A percentile compares a stretch with the other conserved stretches of the same genome.
Evolutionary conservation across 768 basidiomycete species (phyloP).

Genomic region (Naganishia onofrii): DNA sequence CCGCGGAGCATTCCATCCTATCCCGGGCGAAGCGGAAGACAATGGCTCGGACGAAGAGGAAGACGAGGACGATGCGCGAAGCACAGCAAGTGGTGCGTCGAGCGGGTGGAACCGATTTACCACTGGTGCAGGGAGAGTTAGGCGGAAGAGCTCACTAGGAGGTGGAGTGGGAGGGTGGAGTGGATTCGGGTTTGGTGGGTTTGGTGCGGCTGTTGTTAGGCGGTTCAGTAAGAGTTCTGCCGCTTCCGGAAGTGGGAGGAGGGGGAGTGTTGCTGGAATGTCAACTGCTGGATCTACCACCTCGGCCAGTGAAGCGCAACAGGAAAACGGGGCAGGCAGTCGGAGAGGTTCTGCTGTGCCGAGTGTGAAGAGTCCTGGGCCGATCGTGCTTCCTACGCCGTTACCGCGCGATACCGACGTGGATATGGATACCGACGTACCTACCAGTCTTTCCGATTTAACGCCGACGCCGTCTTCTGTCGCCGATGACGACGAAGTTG

Average conservation of each 20-base stretch:
- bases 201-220: slow-evolving; percentile 14
- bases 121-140: neutral
- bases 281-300: neutral
- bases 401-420: slow-evolving; percentile 16
- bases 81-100: slow-evolving; percentile 5
- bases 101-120: slow-evolving; percentile 14
- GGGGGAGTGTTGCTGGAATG: slow-evolving; percentile 11
- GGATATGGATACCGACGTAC: too few species aligned
- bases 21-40: slow-evolving; percentile 16
- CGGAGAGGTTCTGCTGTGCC: slow-evolving; percentile 8
- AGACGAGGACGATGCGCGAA: slow-evolving; percentile 8
- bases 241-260: neutral
- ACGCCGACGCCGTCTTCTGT: slow-evolving; percentile 11
- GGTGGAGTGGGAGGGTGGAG: slow-evolving; percentile 1
- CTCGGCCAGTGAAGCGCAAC: neutral
- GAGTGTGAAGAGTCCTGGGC: neutral
- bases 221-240: slow-evolving; percentile 19
- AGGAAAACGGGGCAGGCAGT: neutral
- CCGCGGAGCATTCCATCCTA: slow-evolving; percentile 24
- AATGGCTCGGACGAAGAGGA: slow-evolving; percentile 18
- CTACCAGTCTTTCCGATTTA: slow-evolving; percentile 1
- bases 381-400: slow-evolving; percentile 7
- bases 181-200: slow-evolving; percentile 16
- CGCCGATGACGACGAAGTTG: neutral
- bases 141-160: slow-evolving; percentile 19